Evolutionary conservation across 441 rosid species (phyloP).

Genomic region (Erodium texanum): DNA sequence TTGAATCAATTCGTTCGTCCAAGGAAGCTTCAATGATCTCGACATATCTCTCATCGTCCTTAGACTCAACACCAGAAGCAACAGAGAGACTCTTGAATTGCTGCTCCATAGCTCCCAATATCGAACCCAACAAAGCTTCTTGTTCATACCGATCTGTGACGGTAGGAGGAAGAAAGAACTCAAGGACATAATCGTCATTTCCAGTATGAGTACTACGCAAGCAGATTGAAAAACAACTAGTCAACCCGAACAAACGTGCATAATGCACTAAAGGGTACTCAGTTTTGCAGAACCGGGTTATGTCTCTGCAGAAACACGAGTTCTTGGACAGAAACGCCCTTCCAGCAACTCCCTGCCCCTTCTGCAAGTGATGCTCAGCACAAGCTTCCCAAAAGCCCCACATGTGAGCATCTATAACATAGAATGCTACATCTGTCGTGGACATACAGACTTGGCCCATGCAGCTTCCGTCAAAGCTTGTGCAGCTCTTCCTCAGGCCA

Average conservation of each 20-base stretch:
- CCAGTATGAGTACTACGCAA: constrained; percentile 62
- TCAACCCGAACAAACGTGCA: constrained; percentile 75
- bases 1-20: constrained; percentile 35
- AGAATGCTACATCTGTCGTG: constrained; percentile 70
- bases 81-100: constrained; percentile 68
- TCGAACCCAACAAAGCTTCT: constrained; percentile 48
- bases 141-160: constrained; percentile 38
- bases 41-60: constrained; percentile 43
- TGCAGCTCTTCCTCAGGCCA: constrained; percentile 76
- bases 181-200: constrained; percentile 75
- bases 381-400: constrained; percentile 94
- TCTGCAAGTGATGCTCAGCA: constrained; percentile 83
- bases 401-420: constrained; percentile 73
- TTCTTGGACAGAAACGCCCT: constrained; percentile 65
- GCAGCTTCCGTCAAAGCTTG: constrained; percentile 81
- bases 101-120: constrained; percentile 67
- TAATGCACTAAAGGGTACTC: constrained; percentile 89
- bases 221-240: constrained; percentile 69
- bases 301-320: constrained; percentile 61
- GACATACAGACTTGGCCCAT: constrained; percentile 88
- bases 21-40: constrained; percentile 51
- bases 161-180: constrained; percentile 68
- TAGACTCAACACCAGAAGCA: constrained; percentile 56
- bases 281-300: constrained; percentile 68
- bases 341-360: constrained; percentile 89